Conservation (phyloP, 164 flowering plant species). For the Magnolia kwangsiensis region DNA sequence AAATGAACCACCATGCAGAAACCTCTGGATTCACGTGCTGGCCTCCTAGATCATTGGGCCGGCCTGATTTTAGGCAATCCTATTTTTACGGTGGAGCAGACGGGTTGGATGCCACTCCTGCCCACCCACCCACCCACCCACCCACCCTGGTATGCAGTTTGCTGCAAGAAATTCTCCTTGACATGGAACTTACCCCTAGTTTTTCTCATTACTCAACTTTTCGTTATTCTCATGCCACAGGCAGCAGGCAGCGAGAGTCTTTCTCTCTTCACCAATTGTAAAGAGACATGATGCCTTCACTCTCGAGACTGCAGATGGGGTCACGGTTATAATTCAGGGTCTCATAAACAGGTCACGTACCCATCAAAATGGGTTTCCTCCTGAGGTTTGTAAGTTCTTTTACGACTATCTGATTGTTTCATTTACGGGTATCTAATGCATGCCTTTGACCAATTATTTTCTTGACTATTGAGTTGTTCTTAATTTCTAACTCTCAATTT, state of each 20-base stretch:
- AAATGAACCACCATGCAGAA: too few species aligned
- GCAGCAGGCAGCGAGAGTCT: constrained; percentile 37
- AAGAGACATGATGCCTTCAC: constrained; percentile 44
- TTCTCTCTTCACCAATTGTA: constrained; percentile 57
- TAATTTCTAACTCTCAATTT: not conserved
- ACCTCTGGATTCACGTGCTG: too few species aligned
- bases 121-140: too few species aligned
- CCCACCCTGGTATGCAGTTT: too few species aligned
- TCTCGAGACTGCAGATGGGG: constrained; percentile 59
- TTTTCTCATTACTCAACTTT: too few species aligned
- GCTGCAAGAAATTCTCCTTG: too few species aligned
- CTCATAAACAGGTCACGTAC: constrained; percentile 45
- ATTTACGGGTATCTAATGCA: not conserved
- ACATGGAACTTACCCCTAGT: too few species aligned
- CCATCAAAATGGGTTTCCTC: constrained; percentile 50
- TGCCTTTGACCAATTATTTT: not conserved
- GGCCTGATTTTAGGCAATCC: too few species aligned
- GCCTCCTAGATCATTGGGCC: too few species aligned
- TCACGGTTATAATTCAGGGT: constrained; percentile 42
- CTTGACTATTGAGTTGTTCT: not conserved
- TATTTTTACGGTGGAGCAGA: too few species aligned
- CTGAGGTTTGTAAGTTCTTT: constrained; percentile 32
- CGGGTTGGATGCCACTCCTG: too few species aligned
- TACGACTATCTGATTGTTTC: not conserved
- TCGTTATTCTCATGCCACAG: constrained; percentile 18